A percentile compares a stretch with the other conserved stretches of the same genome.
These are phyloP conservation scores for Ceriops decandra DNA, from an alignment of 345 rosid genomes.

Conservation along the genomic window DNA sequence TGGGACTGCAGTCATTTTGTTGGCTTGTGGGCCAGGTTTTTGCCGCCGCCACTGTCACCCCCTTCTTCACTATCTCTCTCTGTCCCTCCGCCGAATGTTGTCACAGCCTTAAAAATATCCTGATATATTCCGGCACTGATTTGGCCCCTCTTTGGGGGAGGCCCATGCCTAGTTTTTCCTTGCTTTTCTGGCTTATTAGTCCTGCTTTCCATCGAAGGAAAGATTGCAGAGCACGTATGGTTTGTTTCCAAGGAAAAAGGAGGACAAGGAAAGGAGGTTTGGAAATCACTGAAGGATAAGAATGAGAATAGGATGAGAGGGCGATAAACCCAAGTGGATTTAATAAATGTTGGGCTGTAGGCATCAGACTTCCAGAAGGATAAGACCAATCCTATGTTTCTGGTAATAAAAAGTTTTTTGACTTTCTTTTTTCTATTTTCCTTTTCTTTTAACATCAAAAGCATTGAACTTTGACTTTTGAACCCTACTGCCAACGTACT, in stretches of 20 bases:
- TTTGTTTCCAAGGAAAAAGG: background rate
- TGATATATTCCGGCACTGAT: background rate
- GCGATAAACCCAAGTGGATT: no score
- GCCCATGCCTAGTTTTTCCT: background rate
- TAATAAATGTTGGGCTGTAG: no score
- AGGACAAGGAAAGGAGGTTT: background rate
- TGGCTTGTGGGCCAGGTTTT: background rate
- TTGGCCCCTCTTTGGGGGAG: constrained; percentile 11
- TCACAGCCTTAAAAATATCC: background rate
- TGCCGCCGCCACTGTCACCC: background rate
- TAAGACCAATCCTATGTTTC: no score
- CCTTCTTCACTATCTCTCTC: background rate
- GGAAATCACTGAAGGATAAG: background rate
- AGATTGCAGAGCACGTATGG: no score
- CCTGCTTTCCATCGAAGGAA: constrained; percentile 7
- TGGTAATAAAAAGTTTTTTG: no score
- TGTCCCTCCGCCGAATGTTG: background rate
- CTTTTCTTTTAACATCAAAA: no score
- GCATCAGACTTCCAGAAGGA: no score
- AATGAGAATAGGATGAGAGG: no score
- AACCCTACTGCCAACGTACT: no score
- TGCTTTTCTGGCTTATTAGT: background rate
- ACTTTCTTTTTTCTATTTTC: no score
- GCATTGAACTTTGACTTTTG: no score
- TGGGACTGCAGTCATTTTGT: background rate